Evolutionary conservation across 202 grass and related monocot genomes (phyloP).

Genomic region (Dendrocalamus latiflorus): DNA sequence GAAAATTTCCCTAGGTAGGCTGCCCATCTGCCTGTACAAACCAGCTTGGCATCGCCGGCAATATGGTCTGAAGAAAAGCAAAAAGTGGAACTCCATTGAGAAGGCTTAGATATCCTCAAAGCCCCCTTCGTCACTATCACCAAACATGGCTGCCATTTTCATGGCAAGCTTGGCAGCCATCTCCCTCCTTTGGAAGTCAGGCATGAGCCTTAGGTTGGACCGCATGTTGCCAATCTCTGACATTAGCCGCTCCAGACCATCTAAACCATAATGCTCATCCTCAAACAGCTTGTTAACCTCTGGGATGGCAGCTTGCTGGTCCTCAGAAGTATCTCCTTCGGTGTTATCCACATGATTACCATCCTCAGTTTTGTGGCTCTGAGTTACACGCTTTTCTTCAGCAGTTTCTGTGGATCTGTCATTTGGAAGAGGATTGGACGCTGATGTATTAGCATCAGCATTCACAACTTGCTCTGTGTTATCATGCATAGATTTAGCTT

Average conservation of each 20-base stretch:
- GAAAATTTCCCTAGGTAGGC: no score
- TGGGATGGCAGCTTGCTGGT: constrained; percentile 17
- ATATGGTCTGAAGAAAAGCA: not conserved
- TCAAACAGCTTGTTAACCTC: constrained; percentile 23
- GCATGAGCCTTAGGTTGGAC: constrained; percentile 81
- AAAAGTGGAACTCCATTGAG: not conserved
- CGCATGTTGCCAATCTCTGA: constrained; percentile 86
- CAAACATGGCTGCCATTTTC: constrained; percentile 93
- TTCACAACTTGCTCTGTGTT: constrained; percentile 8
- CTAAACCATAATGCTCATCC: constrained; percentile 67
- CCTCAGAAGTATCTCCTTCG: not conserved
- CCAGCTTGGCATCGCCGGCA: no score
- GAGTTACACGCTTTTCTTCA: constrained; percentile 16
- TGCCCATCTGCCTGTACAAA: no score
- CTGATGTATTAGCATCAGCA: not conserved
- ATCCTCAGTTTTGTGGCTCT: constrained; percentile 1
- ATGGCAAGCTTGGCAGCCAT: constrained; percentile 82
- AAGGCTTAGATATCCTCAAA: constrained; percentile 11
- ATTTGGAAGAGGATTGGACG: constrained; percentile 28
- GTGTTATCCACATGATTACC: not conserved
- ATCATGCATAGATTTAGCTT: no score
- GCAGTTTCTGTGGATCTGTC: constrained; percentile 27
- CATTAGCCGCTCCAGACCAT: constrained; percentile 79
- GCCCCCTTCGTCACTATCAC: constrained; percentile 56
- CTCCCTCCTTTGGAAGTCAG: constrained; percentile 86